phyloP scores from a whole-genome alignment of 2,329 filamentous ascomycete genomes.

The Sphaerulina musiva region DNA sequence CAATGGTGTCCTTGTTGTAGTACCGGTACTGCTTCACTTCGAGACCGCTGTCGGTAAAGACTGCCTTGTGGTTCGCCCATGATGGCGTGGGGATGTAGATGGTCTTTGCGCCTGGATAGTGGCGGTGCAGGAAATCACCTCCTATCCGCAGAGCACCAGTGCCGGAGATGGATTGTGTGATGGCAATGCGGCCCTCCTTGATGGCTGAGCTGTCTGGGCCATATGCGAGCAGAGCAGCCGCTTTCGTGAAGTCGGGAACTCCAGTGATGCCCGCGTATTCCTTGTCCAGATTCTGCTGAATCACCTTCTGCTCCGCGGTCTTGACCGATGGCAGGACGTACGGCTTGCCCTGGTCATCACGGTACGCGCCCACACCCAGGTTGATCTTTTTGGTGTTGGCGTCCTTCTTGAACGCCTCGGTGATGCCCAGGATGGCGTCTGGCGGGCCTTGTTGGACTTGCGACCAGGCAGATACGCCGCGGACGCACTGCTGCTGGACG shows the following conservation, averaged over 20 bases:
- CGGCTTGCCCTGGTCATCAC: conserved; percentile 95
- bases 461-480: conserved; percentile 77
- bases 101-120: conserved; percentile 85
- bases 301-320: conserved; percentile 78
- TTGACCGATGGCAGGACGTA: conserved; percentile 93
- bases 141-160: conserved; percentile 94
- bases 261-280: conserved; percentile 98
- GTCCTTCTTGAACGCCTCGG: conserved; percentile 98
- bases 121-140: conserved; percentile 84
- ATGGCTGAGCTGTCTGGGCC: conserved; percentile 72
- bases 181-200: conserved; percentile 67
- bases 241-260: conserved; percentile 86
- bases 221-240: conserved; percentile 86
- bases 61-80: conserved; percentile 96
- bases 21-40: conserved; percentile 94
- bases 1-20: conserved; percentile 98
- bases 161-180: conserved; percentile 97
- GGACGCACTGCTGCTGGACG: conserved; percentile 37
- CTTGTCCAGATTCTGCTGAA: conserved; percentile 77
- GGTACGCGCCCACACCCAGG: conserved; percentile 96
- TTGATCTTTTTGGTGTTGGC: conserved; percentile 94
- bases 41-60: conserved; percentile 89
- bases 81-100: conserved; percentile 95
- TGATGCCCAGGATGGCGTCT: conserved; percentile 73
- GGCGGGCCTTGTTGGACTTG: conserved; percentile 90